Evolutionary conservation across 768 basidiomycete genomes (phyloP).

Genomic region (Panus rudis): DNA sequence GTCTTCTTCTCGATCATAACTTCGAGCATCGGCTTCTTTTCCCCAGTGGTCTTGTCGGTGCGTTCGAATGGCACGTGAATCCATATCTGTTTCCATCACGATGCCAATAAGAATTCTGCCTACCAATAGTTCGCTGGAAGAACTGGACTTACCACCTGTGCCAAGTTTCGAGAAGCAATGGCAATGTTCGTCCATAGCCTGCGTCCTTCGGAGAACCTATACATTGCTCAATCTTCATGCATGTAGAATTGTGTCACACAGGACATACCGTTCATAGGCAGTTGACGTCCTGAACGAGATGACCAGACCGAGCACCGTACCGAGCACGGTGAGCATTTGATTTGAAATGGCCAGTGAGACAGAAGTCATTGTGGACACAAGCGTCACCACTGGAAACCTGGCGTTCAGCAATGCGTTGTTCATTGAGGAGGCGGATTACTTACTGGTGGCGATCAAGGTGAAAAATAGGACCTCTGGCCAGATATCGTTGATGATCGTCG

Average conservation of each 20-base stretch:
- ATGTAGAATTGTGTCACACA: neutral
- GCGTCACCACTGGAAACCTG: conserved; percentile 41
- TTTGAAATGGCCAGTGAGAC: conserved; percentile 46
- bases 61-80: conserved; percentile 46
- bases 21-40: conserved; percentile 31
- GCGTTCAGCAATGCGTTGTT: neutral
- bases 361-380: conserved; percentile 43
- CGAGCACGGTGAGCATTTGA: conserved; percentile 58
- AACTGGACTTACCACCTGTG: conserved; percentile 40
- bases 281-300: conserved; percentile 70
- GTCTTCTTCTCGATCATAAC: conserved; percentile 66
- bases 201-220: conserved; percentile 60
- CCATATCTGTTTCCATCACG: conserved; percentile 38
- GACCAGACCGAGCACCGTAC: conserved; percentile 66
- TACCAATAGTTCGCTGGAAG: neutral
- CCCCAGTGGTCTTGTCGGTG: conserved; percentile 23
- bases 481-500: conserved; percentile 59
- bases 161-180: conserved; percentile 49
- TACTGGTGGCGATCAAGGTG: conserved; percentile 49
- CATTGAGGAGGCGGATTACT: conserved; percentile 21
- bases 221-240: neutral
- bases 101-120: neutral
- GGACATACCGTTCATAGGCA: conserved; percentile 55
- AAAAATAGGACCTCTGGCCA: conserved; percentile 62
- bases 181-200: conserved; percentile 64